Conservation (phyloP, 1,284 basidiomycete genomes). For the Ganoderma lingzhi region DNA sequence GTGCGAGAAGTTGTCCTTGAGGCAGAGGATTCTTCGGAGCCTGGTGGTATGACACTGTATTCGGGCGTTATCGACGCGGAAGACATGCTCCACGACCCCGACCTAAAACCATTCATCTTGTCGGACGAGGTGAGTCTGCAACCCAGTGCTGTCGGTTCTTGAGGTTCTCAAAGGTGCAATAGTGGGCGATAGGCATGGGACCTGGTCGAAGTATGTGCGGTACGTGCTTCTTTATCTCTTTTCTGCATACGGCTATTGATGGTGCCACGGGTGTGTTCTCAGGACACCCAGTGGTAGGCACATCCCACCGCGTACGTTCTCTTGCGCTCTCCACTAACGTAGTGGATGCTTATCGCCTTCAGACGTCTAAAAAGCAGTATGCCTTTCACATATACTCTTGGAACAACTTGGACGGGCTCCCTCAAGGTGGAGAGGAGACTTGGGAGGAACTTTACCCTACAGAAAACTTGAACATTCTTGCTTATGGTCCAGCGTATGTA, state of each 20-base stretch:
- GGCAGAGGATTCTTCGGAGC: slow-evolving; percentile 22
- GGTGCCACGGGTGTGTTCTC: background rate
- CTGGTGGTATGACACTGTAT: slow-evolving; percentile 30
- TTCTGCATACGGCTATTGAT: slow-evolving; percentile 2
- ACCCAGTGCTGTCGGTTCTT: background rate
- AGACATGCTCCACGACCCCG: slow-evolving; percentile 34
- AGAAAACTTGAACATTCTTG: slow-evolving; percentile 19
- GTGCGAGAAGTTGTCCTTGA: slow-evolving; percentile 41
- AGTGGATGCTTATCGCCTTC: slow-evolving; percentile 1
- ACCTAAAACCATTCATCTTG: slow-evolving; percentile 25
- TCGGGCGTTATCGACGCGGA: slow-evolving; percentile 25
- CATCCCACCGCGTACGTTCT: background rate
- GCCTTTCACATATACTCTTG: slow-evolving; percentile 35
- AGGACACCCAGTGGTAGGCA: slow-evolving; percentile 39
- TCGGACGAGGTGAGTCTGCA: slow-evolving; percentile 29
- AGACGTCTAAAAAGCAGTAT: slow-evolving; percentile 34
- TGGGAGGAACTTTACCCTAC: slow-evolving; percentile 31
- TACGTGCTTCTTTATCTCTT: background rate
- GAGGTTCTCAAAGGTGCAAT: background rate
- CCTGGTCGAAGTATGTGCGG: slow-evolving; percentile 1
- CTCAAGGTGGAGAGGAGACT: slow-evolving; percentile 22
- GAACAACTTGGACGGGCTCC: slow-evolving; percentile 25
- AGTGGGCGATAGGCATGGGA: slow-evolving; percentile 38
- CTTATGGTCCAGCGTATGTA: slow-evolving; percentile 26
- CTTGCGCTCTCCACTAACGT: background rate